Evolutionary conservation across 352 stramenopile species (phyloP), one percentile per base, ranked within the genome.

Genomic region (Phytopythium boreale): DNA sequence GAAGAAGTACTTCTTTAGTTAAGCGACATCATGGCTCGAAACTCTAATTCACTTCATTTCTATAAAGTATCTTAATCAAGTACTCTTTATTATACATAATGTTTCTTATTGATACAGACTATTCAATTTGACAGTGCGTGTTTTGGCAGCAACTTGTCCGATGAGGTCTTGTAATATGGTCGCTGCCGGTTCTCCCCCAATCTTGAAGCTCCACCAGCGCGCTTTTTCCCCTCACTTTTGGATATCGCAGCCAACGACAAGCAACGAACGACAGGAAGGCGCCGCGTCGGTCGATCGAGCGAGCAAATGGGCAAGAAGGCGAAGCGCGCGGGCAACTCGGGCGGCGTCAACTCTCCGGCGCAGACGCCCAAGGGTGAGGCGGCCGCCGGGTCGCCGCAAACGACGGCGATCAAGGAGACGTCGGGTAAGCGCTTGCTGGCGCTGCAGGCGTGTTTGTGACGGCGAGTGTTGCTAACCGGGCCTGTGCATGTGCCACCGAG

Each of bases 281-380:
- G 41, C 17, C 17, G 41, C 17, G 41, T 22, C 41, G 41, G 17
- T 7, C 17, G 17, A 46, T 0, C 41, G 15, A 46, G 17, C 17
- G 41, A 52, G 53, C 64, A 9, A 14, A 90, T 90, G 82, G 79
- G 51, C 44, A 90, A 89, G 79, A 93, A 91, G 69, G 67, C 70
- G 22, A 87, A 89, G 68, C 69, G 80, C 39, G 46, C 50, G 59
- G 84, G 69, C 46, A 55, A 36, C 14, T 20, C 39, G 17, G 46
- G 36, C 20, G 50, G 34, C 9, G 59, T 59, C 36, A 49, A 58
- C 36, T 59, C 59, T 29, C 47, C 59, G 31, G 41, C 59, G 47
- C n/a, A 41, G 41, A 65, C 41, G 29, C 46, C 43, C 49, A 66
- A 52, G 52, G 46, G 14, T 14, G 29, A 34, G 29, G 49, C 56